Evolutionary conservation across 345 rosid species (phyloP).

Genomic region (Eucalyptus regnans): DNA sequence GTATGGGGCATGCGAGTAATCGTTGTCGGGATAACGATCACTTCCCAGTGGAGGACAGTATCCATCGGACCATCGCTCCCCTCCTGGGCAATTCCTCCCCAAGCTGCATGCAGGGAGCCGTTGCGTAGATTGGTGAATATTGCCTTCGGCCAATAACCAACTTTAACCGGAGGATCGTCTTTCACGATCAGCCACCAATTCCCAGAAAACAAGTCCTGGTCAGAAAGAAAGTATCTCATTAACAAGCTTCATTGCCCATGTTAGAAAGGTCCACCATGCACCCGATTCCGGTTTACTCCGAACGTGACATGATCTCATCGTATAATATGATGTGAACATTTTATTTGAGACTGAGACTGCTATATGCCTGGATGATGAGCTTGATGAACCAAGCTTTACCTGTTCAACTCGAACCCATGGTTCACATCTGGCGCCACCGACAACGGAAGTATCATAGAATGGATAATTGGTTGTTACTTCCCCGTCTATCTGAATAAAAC

Average conservation of each 20-base stretch:
- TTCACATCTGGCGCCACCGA: not conserved
- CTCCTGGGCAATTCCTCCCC: not conserved
- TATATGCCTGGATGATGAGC: not conserved
- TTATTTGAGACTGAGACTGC: not conserved
- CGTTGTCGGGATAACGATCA: not conserved
- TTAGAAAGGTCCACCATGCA: not conserved
- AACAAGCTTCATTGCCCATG: not conserved
- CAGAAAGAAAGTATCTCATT: not conserved
- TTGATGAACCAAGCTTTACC: not conserved
- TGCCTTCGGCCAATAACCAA: not conserved
- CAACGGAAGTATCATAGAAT: not conserved
- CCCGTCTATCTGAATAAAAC: not conserved
- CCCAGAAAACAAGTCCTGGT: not conserved
- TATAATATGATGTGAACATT: not conserved
- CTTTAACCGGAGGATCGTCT: not conserved
- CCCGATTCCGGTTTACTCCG: not conserved
- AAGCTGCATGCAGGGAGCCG: not conserved
- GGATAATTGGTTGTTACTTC: not conserved
- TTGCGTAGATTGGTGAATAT: not conserved
- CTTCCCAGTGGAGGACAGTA: not conserved
- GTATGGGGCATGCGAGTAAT: not conserved
- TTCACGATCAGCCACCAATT: not conserved
- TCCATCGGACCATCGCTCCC: not conserved
- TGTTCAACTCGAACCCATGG: not conserved
- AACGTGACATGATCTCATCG: not conserved